A percentile compares a stretch with the other conserved stretches of the same genome.
Conservation (phyloP, 805 yeast genomes). For the Lipomyces oligophaga region DNA sequence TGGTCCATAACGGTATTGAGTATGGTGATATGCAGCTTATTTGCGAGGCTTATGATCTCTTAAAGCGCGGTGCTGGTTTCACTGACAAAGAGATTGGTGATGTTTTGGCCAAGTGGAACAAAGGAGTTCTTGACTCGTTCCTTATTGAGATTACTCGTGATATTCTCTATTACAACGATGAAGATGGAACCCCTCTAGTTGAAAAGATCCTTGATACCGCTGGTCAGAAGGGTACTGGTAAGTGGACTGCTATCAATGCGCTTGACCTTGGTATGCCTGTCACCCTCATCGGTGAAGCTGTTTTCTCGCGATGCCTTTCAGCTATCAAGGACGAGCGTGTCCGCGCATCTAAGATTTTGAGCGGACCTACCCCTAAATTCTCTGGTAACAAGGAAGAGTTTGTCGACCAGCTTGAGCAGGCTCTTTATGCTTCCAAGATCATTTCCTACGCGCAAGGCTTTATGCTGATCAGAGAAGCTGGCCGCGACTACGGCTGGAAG, state of each 20-base stretch:
- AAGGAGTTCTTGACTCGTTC: slow-evolving; percentile 96
- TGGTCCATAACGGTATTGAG: slow-evolving; percentile 99
- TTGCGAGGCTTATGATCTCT: slow-evolving; percentile 93
- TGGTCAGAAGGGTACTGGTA: slow-evolving; percentile 99
- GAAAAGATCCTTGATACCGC: slow-evolving; percentile 97
- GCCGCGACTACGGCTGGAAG: slow-evolving; percentile 93
- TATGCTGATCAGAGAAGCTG: slow-evolving; percentile 98
- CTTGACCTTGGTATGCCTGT: slow-evolving; percentile 98
- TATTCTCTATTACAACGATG: slow-evolving; percentile 82
- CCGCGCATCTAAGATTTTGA: slow-evolving; percentile 71
- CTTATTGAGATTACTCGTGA: slow-evolving; percentile 95
- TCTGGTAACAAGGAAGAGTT: slow-evolving; percentile 75
- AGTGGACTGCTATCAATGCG: slow-evolving; percentile 99
- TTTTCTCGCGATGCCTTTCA: slow-evolving; percentile 82
- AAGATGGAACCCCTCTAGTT: slow-evolving; percentile 86
- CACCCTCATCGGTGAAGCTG: slow-evolving; percentile 97
- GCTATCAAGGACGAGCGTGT: slow-evolving; percentile 89
- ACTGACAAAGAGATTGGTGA: slow-evolving; percentile 88
- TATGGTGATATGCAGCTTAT: slow-evolving; percentile 99
- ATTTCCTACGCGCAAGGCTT: slow-evolving; percentile 99
- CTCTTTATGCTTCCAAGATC: slow-evolving; percentile 95
- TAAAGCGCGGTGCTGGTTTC: slow-evolving; percentile 92
- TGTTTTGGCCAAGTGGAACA: slow-evolving; percentile 91
- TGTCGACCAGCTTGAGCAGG: slow-evolving; percentile 94
- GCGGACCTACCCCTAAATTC: slow-evolving; percentile 75